Evolutionary conservation across 2,329 filamentous ascomycete genomes (phyloP).

Genomic region (Aspergillus sp.): DNA sequence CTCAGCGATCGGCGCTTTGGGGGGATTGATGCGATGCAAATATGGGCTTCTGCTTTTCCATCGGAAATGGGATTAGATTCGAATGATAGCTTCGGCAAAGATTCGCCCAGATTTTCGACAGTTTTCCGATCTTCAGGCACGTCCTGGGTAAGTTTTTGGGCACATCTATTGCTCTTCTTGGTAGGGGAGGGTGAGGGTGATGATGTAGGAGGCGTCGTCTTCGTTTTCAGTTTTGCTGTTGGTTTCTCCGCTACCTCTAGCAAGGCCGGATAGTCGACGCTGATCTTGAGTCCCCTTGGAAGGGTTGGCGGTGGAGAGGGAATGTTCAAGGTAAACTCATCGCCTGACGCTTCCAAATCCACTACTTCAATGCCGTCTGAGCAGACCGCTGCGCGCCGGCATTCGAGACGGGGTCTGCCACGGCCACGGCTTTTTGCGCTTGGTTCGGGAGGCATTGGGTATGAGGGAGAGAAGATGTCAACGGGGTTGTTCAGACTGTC

Average conservation of each 20-base stretch:
- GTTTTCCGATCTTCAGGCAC: not conserved
- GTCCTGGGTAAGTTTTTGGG: not conserved
- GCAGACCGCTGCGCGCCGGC: slow-evolving; percentile 4
- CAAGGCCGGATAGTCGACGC: slow-evolving; percentile 9
- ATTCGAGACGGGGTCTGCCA: slow-evolving; percentile 7
- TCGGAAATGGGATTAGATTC: too few relatives aligned
- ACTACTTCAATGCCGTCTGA: slow-evolving; percentile 8
- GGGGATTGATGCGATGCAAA: not conserved
- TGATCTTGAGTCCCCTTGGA: slow-evolving; percentile 13
- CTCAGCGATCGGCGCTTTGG: not conserved
- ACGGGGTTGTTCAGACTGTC: slow-evolving; percentile 16
- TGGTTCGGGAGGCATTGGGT: slow-evolving; percentile 11
- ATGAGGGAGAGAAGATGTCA: slow-evolving; percentile 19
- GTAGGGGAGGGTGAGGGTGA: not conserved
- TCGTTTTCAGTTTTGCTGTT: not conserved
- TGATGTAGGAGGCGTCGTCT: too few relatives aligned
- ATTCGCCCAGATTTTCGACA: slow-evolving; percentile 13
- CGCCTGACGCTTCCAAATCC: slow-evolving; percentile 3
- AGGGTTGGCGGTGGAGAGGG: slow-evolving; percentile 1
- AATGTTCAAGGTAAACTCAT: not conserved
- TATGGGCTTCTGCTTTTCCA: not conserved
- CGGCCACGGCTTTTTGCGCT: slow-evolving; percentile 16
- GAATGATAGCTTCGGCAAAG: slow-evolving; percentile 12
- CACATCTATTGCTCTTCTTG: slow-evolving; percentile 1
- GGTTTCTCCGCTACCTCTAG: not conserved